Percentiles rank a stretch among this genome's conserved stretches.
phyloP scores from a whole-genome alignment of 441 rosid genomes.

The Manihot esculenta region DNA sequence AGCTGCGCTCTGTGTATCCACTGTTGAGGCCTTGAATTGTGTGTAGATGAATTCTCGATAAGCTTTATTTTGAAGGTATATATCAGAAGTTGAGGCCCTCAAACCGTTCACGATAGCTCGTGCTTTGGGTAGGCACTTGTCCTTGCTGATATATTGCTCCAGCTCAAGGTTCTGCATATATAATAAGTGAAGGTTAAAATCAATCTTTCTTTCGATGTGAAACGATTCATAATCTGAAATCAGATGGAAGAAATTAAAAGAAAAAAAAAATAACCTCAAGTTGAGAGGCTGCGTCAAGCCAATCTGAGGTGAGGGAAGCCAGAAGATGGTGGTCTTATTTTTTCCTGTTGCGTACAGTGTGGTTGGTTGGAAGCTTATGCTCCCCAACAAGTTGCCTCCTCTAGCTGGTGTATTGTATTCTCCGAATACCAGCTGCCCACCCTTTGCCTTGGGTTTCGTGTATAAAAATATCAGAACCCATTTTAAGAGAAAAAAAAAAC shows the following conservation, averaged over 20 bases:
- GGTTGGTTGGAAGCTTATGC: neutral
- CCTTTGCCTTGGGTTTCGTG: neutral
- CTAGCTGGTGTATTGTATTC: slow-evolving; percentile 12
- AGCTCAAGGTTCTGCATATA: neutral
- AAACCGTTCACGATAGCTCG: neutral
- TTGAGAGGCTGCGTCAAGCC: neutral
- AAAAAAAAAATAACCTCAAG: neutral
- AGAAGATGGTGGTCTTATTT: neutral
- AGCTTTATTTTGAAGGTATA: slow-evolving; percentile 5
- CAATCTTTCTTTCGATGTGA: too few species aligned
- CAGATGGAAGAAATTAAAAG: too few species aligned
- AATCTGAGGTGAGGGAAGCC: slow-evolving; percentile 9
- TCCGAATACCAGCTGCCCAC: slow-evolving; percentile 8
- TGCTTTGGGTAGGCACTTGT: neutral
- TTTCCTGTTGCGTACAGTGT: neutral
- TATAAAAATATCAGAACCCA: too few species aligned
- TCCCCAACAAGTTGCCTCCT: neutral
- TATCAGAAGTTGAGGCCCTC: slow-evolving; percentile 8
- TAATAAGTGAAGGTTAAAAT: too few species aligned
- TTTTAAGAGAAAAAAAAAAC: too few species aligned
- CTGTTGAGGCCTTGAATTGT: slow-evolving; percentile 6
- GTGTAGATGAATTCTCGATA: neutral
- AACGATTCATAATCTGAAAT: too few species aligned
- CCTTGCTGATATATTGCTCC: neutral
- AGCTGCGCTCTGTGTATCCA: slow-evolving; percentile 4